A percentile compares a stretch with the other conserved stretches of the same genome.
Conservation (phyloP, 495 filamentous ascomycete species). For the Aspergillus wentii region DNA sequence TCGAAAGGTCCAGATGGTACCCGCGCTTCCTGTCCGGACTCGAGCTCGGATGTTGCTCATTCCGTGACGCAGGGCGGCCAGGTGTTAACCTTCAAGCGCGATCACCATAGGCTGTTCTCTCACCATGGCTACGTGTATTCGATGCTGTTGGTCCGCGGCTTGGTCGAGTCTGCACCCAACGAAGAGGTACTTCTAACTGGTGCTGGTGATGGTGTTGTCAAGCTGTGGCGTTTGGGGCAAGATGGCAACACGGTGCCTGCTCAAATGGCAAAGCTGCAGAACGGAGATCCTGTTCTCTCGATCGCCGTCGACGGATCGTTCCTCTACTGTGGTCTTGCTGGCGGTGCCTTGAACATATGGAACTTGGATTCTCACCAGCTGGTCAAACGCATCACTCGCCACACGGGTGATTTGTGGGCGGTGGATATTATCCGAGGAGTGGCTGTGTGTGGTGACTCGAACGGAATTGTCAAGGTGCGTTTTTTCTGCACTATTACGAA, state of each 20-base stretch:
- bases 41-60: conserved; percentile 35
- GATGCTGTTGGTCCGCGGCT: conserved; percentile 74
- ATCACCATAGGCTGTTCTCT: conserved; percentile 80
- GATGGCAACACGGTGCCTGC: conserved; percentile 41
- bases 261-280: conserved; percentile 64
- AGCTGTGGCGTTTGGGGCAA: conserved; percentile 72
- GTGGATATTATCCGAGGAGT: conserved; percentile 77
- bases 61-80: conserved; percentile 47
- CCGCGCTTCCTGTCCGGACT: conserved; percentile 60
- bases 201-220: conserved; percentile 89
- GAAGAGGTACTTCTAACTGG: conserved; percentile 85
- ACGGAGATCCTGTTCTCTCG: conserved; percentile 78
- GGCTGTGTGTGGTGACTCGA: conserved; percentile 77
- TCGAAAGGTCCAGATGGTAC: conserved; percentile 79
- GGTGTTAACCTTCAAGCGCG: conserved; percentile 75
- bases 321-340: conserved; percentile 80
- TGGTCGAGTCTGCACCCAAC: conserved; percentile 55
- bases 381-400: conserved; percentile 72
- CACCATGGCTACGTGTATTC: conserved; percentile 95
- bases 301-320: conserved; percentile 82
- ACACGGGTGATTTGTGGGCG: conserved; percentile 80
- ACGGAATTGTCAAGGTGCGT: conserved; percentile 72
- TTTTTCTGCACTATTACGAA: background rate
- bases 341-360: conserved; percentile 95
- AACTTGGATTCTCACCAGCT: conserved; percentile 93